These are phyloP conservation scores for Bathelium albidoporum DNA, from an alignment of 495 filamentous ascomycete species.

Conservation along the genomic window DNA sequence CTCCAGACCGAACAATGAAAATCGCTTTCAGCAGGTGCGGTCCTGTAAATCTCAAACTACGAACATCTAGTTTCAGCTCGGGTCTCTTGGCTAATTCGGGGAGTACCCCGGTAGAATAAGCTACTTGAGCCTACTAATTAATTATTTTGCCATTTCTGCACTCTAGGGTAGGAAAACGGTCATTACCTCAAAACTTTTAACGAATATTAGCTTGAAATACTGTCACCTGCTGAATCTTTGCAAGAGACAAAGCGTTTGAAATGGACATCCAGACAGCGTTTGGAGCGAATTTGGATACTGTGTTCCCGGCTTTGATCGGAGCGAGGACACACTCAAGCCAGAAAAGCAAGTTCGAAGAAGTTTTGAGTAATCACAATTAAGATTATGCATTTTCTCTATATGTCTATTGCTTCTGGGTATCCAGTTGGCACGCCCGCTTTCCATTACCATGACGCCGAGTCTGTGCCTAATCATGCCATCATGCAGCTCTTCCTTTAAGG, in stretches of 20 bases:
- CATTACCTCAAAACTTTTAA: no score
- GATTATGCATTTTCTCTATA: background rate
- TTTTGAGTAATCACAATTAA: constrained; percentile 4
- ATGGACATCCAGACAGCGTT: background rate
- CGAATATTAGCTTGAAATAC: no score
- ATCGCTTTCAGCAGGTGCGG: background rate
- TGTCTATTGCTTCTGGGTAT: background rate
- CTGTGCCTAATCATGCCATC: background rate
- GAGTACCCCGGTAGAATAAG: background rate
- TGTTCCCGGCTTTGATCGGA: background rate
- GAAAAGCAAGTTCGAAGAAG: background rate
- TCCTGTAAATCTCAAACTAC: background rate
- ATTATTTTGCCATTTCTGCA: no score
- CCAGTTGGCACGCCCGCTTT: background rate
- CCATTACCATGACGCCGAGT: background rate
- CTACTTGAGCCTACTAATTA: no score
- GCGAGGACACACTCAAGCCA: background rate
- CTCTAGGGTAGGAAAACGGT: no score
- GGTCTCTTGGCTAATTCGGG: background rate
- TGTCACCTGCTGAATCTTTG: no score
- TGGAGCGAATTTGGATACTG: background rate
- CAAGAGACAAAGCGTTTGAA: background rate
- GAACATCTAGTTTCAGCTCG: background rate
- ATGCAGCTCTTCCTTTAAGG: background rate
- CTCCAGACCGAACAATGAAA: background rate